These are phyloP conservation scores for Solanum virginianum DNA, from an alignment of 257 asterid genomes.

Conservation along the genomic window DNA sequence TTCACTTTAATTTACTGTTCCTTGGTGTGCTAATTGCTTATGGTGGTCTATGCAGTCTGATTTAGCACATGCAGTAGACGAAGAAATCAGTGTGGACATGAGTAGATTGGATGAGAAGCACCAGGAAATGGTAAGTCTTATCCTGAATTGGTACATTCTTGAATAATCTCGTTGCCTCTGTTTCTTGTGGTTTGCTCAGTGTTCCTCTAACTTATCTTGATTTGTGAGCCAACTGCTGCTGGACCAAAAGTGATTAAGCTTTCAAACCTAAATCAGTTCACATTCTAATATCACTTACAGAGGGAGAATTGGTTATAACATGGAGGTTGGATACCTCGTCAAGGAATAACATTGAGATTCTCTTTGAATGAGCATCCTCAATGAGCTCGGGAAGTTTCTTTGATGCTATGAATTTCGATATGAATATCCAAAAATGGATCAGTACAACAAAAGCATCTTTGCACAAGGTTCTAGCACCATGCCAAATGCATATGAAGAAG, in stretches of 20 bases:
- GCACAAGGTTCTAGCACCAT: neutral
- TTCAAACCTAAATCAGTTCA: neutral
- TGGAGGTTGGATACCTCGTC: neutral
- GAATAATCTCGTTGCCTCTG: neutral
- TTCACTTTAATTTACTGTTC: neutral
- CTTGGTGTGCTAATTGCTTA: neutral
- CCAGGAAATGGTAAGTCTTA: slow-evolving; percentile 53
- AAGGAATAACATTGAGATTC: neutral
- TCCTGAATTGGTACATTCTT: neutral
- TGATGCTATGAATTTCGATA: neutral
- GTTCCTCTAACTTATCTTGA: neutral
- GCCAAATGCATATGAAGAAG: neutral
- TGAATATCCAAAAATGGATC: neutral
- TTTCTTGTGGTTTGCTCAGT: neutral
- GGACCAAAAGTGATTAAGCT: neutral
- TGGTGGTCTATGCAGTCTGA: slow-evolving; percentile 26
- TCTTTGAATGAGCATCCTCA: neutral
- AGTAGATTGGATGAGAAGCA: slow-evolving; percentile 46
- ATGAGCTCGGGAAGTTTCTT: neutral
- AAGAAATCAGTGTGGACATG: slow-evolving; percentile 43
- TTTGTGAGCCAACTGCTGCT: neutral
- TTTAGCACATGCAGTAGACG: slow-evolving; percentile 45
- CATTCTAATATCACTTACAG: neutral
- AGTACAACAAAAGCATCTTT: neutral
- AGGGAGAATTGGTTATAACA: neutral